Evolutionary conservation across 441 rosid species (phyloP).

Genomic region (California macrophylla): DNA sequence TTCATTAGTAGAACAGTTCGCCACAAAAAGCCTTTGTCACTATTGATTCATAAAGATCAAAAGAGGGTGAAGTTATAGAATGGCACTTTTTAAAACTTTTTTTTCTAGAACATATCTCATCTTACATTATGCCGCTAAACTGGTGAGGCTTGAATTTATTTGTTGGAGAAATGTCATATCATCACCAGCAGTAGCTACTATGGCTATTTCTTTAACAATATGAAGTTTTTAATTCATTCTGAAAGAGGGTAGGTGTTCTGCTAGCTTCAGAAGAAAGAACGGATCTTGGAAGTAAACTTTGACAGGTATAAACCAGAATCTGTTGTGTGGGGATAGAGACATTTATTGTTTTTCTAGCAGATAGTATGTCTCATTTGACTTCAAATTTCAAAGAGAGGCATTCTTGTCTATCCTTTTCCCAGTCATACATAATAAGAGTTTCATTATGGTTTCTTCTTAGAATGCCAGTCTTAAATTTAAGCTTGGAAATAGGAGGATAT

Average conservation of each 20-base stretch:
- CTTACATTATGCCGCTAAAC: not conserved
- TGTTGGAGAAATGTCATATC: not conserved
- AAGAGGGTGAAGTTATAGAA: constrained; percentile 9
- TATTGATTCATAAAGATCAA: not conserved
- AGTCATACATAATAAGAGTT: no score
- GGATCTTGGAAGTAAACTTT: not conserved
- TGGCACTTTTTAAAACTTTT: not conserved
- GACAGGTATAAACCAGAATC: not conserved
- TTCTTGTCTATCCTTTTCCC: not conserved
- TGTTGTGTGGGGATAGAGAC: not conserved
- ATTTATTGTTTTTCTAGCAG: not conserved
- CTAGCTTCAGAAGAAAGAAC: not conserved
- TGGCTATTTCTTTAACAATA: not conserved
- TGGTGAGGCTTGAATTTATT: not conserved
- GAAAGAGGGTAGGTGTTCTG: not conserved
- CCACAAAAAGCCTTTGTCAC: not conserved
- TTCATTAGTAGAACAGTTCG: constrained; percentile 1
- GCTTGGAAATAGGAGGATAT: not conserved
- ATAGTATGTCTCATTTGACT: not conserved
- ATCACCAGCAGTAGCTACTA: not conserved
- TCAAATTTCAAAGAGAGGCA: not conserved
- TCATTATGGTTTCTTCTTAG: not conserved
- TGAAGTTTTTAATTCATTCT: not conserved
- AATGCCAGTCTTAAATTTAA: not conserved
- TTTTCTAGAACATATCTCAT: not conserved